Base-by-base conservation (phyloP, 2,329 filamentous ascomycete genomes). In the Talaromyces sp. region DNA sequence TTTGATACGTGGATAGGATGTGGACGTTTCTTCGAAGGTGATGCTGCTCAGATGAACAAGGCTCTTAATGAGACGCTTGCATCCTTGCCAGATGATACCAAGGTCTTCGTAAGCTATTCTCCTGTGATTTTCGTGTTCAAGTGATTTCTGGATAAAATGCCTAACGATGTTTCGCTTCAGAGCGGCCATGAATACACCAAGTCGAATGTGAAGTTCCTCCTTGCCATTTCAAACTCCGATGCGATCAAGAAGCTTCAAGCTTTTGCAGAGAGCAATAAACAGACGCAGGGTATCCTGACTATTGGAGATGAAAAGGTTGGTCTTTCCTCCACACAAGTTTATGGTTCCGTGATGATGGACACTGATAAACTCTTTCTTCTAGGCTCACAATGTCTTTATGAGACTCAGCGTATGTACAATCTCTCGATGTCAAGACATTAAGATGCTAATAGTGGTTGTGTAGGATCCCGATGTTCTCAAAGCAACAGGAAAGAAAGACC, bases 121-220 rank as follows among this genome's bases (percentile, higher is more conserved):
- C 14, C 9, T 22, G 11, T 35, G 3, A 1, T n/a, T 7, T 16
- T 7, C 6, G 22, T 11, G 9, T 16, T 65, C 37, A 10, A 41
- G 3, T 14, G 49, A 31, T n/a, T 1, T 5, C 8, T 13, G n/a
- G 13, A 41, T 16, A 62, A 41, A 31, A 4, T 31, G 8, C 7
- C 50, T 54, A 54, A 37, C 22, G 13, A 35, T 50, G 33, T 6
- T 19, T 19, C 27, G 39, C 16, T 13, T 24, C 67, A 94, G 89
- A 93, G 94, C 19, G 95, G 95, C 3, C 95, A 99, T 73, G 95
- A 98, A 78, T 99, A 99, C 81, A 99, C 95, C n/a, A 97, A 95
- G 79, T 86, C 90, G 60, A 99, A 99, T 74, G 92, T 95, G 73
- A 92, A 92, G 76, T 99, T 99, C 74, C 89, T 87, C 57, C 80